These are phyloP conservation scores for Talaromyces ruber DNA, from an alignment of 495 filamentous ascomycete genomes.

Conservation along the genomic window DNA sequence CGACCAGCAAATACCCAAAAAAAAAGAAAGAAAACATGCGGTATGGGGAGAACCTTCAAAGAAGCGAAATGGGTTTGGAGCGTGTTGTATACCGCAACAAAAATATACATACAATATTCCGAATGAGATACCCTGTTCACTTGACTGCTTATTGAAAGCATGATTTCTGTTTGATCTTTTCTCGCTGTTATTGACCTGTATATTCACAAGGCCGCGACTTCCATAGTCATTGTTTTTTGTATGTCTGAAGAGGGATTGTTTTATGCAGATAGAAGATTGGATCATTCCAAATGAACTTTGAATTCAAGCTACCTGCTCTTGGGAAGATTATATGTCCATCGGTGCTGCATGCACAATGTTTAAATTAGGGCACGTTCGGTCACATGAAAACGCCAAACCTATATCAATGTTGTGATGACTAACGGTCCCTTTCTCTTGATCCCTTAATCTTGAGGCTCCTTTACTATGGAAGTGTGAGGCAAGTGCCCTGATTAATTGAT, in stretches of 20 bases:
- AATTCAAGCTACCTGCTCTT: not conserved
- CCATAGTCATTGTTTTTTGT: not conserved
- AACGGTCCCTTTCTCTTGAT: not conserved
- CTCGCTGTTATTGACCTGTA: not conserved
- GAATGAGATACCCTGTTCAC: slow-evolving; percentile 4
- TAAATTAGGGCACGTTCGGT: not conserved
- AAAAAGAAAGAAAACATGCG: not conserved
- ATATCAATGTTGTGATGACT: not conserved
- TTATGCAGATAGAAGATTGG: not conserved
- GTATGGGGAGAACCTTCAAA: not conserved
- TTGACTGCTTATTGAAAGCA: not conserved
- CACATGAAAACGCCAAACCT: not conserved
- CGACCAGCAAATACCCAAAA: not conserved
- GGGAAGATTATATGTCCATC: too few species aligned
- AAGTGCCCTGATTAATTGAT: not conserved
- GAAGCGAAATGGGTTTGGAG: not conserved
- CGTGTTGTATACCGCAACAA: not conserved
- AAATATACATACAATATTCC: not conserved
- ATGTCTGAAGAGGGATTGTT: not conserved
- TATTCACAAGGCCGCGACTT: not conserved
- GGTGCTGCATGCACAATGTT: too few species aligned
- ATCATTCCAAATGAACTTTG: not conserved
- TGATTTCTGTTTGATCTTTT: not conserved
- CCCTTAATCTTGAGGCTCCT: too few species aligned
- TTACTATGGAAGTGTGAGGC: too few species aligned